phyloP scores from a whole-genome alignment of 192 early-diverging fungal species.

The Rhizoclosmatium globosum region DNA sequence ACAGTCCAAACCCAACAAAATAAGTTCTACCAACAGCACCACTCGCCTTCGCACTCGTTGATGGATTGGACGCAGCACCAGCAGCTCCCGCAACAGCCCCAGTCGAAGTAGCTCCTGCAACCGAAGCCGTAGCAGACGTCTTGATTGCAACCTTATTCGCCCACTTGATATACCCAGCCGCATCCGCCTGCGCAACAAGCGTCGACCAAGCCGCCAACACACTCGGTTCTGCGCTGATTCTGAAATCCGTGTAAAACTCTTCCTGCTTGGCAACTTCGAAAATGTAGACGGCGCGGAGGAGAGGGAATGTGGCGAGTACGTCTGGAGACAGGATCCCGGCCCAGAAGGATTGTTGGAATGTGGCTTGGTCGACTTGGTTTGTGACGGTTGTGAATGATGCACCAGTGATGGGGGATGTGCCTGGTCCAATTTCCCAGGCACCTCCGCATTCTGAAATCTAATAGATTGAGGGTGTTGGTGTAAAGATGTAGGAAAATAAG shows the following conservation, averaged over 20 bases:
- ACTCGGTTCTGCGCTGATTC: neutral
- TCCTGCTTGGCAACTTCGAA: conserved; percentile 34
- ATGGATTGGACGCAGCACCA: too few species aligned
- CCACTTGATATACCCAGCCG: conserved; percentile 11
- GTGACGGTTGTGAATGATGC: conserved; percentile 3
- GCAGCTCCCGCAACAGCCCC: too few species aligned
- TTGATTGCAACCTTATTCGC: neutral
- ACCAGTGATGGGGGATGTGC: conserved; percentile 6
- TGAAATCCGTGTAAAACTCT: conserved; percentile 32
- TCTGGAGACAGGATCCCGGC: neutral
- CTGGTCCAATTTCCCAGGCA: conserved; percentile 34
- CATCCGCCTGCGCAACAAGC: conserved; percentile 8
- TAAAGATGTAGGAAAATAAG: neutral
- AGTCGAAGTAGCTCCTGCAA: too few species aligned
- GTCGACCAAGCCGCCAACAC: neutral
- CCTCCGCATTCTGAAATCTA: conserved; percentile 34
- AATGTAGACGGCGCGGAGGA: conserved; percentile 9
- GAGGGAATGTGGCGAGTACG: conserved; percentile 15
- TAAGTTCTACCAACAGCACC: too few species aligned
- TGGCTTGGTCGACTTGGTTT: conserved; percentile 1
- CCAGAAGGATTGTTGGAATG: conserved; percentile 22
- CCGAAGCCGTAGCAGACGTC: neutral
- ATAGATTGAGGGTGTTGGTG: neutral
- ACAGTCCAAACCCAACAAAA: too few species aligned
- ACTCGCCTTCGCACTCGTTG: too few species aligned